Evolutionary conservation across 805 yeast genomes (phyloP).

Genomic region (Lachancea mirantina): DNA sequence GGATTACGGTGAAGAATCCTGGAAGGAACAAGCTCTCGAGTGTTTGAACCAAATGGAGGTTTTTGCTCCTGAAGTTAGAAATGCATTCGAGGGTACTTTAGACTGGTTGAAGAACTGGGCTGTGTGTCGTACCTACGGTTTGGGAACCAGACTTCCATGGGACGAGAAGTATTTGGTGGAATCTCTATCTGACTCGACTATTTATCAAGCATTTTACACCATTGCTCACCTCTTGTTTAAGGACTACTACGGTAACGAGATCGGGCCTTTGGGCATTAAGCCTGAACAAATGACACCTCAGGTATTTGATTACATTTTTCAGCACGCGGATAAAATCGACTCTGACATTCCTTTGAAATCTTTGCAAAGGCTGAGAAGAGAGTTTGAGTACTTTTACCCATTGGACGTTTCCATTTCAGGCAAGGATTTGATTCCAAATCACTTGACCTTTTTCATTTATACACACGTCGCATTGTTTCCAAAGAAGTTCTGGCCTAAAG

Average conservation of each 20-base stretch:
- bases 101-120: constrained; percentile 99
- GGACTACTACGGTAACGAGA: constrained; percentile 73
- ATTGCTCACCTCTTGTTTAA: constrained; percentile 77
- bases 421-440: constrained; percentile 95
- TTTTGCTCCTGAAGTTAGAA: constrained; percentile 72
- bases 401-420: constrained; percentile 88
- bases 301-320: constrained; percentile 86
- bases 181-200: constrained; percentile 90
- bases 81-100: constrained; percentile 89
- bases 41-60: constrained; percentile 72
- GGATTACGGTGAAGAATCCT: constrained; percentile 90
- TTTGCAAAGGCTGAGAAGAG: constrained; percentile 74
- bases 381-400: constrained; percentile 95
- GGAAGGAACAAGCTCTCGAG: constrained; percentile 79
- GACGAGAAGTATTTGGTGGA: constrained; percentile 89
- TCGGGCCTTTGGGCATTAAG: constrained; percentile 65
- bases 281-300: constrained; percentile 88
- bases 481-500: constrained; percentile 84
- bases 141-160: constrained; percentile 96
- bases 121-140: constrained; percentile 90
- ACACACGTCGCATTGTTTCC: constrained; percentile 91
- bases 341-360: constrained; percentile 58
- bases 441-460: constrained; percentile 91
- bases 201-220: constrained; percentile 93
- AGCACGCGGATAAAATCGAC: constrained; percentile 53